Evolutionary conservation across 495 filamentous ascomycete species (phyloP).

Genomic region (Tuber umbilicatum): DNA sequence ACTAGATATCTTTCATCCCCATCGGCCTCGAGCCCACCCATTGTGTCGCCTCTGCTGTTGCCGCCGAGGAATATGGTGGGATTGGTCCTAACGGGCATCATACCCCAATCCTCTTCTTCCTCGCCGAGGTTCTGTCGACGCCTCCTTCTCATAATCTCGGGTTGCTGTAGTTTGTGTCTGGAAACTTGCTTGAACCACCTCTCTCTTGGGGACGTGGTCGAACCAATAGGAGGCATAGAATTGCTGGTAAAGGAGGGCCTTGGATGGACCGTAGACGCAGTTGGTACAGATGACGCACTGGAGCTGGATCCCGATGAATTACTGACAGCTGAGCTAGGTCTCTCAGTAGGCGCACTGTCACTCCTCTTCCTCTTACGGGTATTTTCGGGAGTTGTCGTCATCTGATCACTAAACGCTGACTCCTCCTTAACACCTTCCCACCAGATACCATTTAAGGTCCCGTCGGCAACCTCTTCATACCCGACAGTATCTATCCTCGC

Average conservation of each 20-base stretch:
- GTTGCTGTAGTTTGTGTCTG: slow-evolving; percentile 37
- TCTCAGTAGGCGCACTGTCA: slow-evolving; percentile 22
- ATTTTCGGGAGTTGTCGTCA: not conserved
- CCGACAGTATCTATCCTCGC: slow-evolving; percentile 33
- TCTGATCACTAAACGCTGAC: slow-evolving; percentile 8
- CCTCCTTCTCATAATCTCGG: slow-evolving; percentile 38
- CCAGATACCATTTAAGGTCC: slow-evolving; percentile 26
- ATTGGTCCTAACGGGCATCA: slow-evolving; percentile 36
- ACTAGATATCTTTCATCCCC: slow-evolving; percentile 32
- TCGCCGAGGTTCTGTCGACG: slow-evolving; percentile 33
- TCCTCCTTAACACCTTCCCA: slow-evolving; percentile 21
- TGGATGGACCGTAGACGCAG: slow-evolving; percentile 23
- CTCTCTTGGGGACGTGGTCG: slow-evolving; percentile 16
- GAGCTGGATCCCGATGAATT: slow-evolving; percentile 23
- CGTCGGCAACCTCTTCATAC: slow-evolving; percentile 30
- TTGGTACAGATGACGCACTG: slow-evolving; percentile 20
- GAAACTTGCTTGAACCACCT: slow-evolving; percentile 36
- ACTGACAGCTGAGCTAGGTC: slow-evolving; percentile 25
- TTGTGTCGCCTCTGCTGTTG: slow-evolving; percentile 10
- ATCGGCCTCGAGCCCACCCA: slow-evolving; percentile 21
- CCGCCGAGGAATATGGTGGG: slow-evolving; percentile 33
- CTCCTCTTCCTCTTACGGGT: slow-evolving; percentile 24
- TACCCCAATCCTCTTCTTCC: slow-evolving; percentile 36
- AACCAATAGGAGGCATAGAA: slow-evolving; percentile 1
- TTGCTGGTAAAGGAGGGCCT: not conserved